Conservation (phyloP, 352 stramenopile genomes). For the Phytopythium helicoides region DNA sequence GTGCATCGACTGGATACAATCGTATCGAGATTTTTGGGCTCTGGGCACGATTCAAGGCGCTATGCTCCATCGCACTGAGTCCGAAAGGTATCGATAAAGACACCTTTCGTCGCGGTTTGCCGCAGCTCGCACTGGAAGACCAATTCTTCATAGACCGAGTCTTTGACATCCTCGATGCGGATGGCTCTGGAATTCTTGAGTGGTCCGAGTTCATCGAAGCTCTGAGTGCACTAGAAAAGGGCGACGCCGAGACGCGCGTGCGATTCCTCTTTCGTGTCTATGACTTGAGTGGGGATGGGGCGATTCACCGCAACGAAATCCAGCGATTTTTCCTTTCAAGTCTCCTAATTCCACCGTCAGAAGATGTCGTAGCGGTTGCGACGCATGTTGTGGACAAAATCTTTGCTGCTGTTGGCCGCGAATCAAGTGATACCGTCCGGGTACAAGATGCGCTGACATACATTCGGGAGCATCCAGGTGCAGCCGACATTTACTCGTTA, state of each 20-base stretch:
- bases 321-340: constrained; percentile 61
- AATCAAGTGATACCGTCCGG: constrained; percentile 32
- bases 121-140: constrained; percentile 62
- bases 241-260: constrained; percentile 43
- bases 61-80: constrained; percentile 51
- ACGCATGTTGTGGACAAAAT: constrained; percentile 66
- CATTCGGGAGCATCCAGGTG: constrained; percentile 37
- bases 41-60: constrained; percentile 72
- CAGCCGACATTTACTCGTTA: constrained; percentile 53
- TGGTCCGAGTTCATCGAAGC: constrained; percentile 75
- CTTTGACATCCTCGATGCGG: constrained; percentile 60
- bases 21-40: constrained; percentile 60
- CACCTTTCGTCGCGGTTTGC: constrained; percentile 59
- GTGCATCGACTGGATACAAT: constrained; percentile 49
- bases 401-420: constrained; percentile 41
- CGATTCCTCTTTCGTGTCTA: constrained; percentile 77
- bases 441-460: constrained; percentile 48
- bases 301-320: constrained; percentile 60
- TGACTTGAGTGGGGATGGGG: constrained; percentile 61
- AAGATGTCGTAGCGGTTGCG: constrained; percentile 49
- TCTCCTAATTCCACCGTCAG: constrained; percentile 34
- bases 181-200: constrained; percentile 60
- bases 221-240: constrained; percentile 64
- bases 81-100: constrained; percentile 58
- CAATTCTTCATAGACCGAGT: constrained; percentile 74